Conservation (phyloP, 805 yeast genomes). For the Nematodospora valgi region DNA sequence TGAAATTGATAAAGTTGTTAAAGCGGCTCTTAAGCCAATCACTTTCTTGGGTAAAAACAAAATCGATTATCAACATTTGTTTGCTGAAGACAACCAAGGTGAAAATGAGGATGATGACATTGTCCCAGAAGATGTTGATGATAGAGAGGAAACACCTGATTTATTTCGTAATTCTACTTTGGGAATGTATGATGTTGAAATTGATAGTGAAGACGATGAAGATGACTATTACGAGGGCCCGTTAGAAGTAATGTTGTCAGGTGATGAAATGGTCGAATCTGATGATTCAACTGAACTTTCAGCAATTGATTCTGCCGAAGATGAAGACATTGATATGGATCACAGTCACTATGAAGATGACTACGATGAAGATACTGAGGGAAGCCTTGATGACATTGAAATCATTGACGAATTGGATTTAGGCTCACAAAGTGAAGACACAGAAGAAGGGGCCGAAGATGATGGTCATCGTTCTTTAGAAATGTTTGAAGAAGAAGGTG, state of each 20-base stretch:
- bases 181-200: conserved; percentile 89
- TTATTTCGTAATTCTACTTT: conserved; percentile 83
- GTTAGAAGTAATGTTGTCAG: conserved; percentile 38
- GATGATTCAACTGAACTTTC: conserved; percentile 13
- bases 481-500: conserved; percentile 23
- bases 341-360: conserved; percentile 11
- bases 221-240: conserved; percentile 37
- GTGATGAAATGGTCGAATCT: conserved; percentile 23
- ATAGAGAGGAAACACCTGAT: conserved; percentile 74
- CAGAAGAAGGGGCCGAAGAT: conserved; percentile 22
- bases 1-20: conserved; percentile 55
- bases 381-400: conserved; percentile 29
- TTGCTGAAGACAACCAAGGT: conserved; percentile 48
- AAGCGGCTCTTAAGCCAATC: conserved; percentile 56
- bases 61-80: conserved; percentile 52
- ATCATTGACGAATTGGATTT: conserved; percentile 31
- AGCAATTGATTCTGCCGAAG: conserved; percentile 25
- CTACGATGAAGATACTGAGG: conserved; percentile 12
- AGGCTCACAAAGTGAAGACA: conserved; percentile 21
- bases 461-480: no score
- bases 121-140: conserved; percentile 50
- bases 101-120: conserved; percentile 48
- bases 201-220: conserved; percentile 61
- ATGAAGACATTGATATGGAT: conserved; percentile 40
- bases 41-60: conserved; percentile 56